Percentiles rank a stretch among this genome's conserved stretches.
phyloP scores from a whole-genome alignment of 148 eudicot species.

The Beta vulgaris region DNA sequence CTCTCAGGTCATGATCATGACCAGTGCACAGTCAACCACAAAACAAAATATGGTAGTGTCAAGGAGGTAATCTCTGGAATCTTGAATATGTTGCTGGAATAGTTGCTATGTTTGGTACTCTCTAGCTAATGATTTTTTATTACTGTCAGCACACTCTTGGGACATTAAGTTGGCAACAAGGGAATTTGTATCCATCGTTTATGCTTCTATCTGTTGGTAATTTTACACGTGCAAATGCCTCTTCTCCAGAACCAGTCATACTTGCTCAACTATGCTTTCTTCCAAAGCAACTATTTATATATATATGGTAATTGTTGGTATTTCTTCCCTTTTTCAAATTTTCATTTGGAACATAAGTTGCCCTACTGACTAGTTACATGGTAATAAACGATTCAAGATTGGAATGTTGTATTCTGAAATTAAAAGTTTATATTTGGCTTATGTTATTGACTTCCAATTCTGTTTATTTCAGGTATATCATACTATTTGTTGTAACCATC shows the following conservation, averaged over 20 bases:
- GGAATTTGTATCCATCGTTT: conserved; percentile 83
- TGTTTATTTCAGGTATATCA: conserved; percentile 60
- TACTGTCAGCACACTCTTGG: conserved; percentile 82
- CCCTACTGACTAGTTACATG: background rate
- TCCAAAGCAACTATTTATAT: conserved; percentile 64
- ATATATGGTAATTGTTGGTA: conserved; percentile 62
- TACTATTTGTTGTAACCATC: conserved; percentile 64
- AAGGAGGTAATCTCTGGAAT: conserved; percentile 54
- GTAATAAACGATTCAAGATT: background rate
- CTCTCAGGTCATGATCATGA: conserved; percentile 98
- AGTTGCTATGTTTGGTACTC: background rate
- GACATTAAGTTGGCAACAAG: conserved; percentile 95
- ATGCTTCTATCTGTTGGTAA: conserved; percentile 80
- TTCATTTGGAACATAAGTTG: background rate
- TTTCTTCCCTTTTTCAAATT: background rate
- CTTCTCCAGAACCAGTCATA: conserved; percentile 42
- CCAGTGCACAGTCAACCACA: conserved; percentile 78
- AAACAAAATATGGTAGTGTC: conserved; percentile 49
- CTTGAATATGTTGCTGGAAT: conserved; percentile 1
- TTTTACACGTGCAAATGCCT: conserved; percentile 34
- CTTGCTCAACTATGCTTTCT: conserved; percentile 73
- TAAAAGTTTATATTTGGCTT: background rate
- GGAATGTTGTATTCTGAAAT: background rate
- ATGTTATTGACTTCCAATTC: conserved; percentile 26
- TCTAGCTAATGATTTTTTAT: conserved; percentile 23